These are phyloP conservation scores for Breviolum minutum DNA, from an alignment of 73 alveolate species.

Conservation along the genomic window DNA sequence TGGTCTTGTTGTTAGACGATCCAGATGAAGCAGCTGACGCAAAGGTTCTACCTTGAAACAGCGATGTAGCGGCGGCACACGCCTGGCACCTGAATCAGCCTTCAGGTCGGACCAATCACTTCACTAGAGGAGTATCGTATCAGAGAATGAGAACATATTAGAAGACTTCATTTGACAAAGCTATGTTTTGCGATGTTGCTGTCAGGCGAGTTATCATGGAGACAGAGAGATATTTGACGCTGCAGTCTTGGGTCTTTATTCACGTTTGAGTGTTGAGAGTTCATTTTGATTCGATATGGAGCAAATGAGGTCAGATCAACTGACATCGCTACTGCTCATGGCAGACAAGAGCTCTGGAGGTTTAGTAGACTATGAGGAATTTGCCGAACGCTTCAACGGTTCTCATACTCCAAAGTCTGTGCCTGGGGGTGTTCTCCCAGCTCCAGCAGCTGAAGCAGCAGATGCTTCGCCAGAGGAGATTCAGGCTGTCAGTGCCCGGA, in stretches of 20 bases:
- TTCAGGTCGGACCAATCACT: not conserved
- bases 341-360: slow-evolving; percentile 92
- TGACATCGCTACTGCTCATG: slow-evolving; percentile 56
- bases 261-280: too few species aligned
- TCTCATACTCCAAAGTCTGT: not conserved
- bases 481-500: slow-evolving; percentile 60
- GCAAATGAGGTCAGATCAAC: slow-evolving; percentile 46
- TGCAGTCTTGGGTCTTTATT: not conserved
- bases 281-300: not conserved
- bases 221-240: slow-evolving; percentile 76
- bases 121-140: too few species aligned
- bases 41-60: slow-evolving; percentile 54
- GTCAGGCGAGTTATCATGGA: slow-evolving; percentile 74
- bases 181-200: too few species aligned
- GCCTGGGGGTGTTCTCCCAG: slow-evolving; percentile 59
- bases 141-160: too few species aligned
- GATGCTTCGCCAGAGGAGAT: slow-evolving; percentile 81
- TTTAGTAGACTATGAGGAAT: slow-evolving; percentile 59
- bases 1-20: not conserved
- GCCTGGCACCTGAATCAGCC: slow-evolving; percentile 69
- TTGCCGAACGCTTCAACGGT: slow-evolving; percentile 67
- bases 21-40: too few species aligned
- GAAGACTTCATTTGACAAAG: too few species aligned
- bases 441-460: slow-evolving; percentile 39
- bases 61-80: slow-evolving; percentile 67